phyloP scores from a whole-genome alignment of 805 yeast genomes.

The Schwanniomyces polymorphus region DNA sequence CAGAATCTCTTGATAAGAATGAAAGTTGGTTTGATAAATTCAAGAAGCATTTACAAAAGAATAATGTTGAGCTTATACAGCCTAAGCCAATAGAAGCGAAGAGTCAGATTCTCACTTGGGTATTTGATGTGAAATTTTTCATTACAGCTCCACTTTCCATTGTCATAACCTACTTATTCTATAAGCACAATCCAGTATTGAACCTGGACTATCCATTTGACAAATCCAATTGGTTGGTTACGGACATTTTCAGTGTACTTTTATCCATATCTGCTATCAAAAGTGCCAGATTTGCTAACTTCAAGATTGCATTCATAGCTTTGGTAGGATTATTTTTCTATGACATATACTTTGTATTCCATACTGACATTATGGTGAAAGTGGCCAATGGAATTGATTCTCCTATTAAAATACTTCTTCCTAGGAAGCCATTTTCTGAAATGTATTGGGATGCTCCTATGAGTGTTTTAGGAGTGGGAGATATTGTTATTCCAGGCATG shows the following conservation, averaged over 20 bases:
- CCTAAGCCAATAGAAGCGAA: constrained; percentile 25
- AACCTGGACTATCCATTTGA: constrained; percentile 5
- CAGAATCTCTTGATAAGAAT: constrained; percentile 3
- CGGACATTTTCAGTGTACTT: constrained; percentile 42
- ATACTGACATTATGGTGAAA: constrained; percentile 57
- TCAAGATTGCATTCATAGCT: constrained; percentile 46
- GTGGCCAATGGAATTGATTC: constrained; percentile 57
- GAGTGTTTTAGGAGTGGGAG: constrained; percentile 63
- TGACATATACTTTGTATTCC: constrained; percentile 69
- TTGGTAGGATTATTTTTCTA: constrained; percentile 54
- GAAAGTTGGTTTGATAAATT: constrained; percentile 8
- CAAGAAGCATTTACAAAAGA: constrained; percentile 9
- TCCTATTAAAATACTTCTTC: constrained; percentile 54
- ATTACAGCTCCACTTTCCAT: constrained; percentile 14
- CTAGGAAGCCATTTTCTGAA: constrained; percentile 18
- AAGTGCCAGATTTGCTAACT: constrained; percentile 38
- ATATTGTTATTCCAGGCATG: constrained; percentile 60
- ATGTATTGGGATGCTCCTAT: constrained; percentile 10
- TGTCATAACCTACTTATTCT: constrained; percentile 4
- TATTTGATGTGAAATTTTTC: constrained; percentile 20
- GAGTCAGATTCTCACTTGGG: constrained; percentile 15
- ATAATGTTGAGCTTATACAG: constrained; percentile 11
- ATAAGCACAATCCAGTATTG: constrained; percentile 6
- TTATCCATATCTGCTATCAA: constrained; percentile 46
- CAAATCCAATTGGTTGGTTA: constrained; percentile 16